These are phyloP conservation scores for Fonsecaea erecta DNA, from an alignment of 2,329 filamentous ascomycete species.

Conservation along the genomic window DNA sequence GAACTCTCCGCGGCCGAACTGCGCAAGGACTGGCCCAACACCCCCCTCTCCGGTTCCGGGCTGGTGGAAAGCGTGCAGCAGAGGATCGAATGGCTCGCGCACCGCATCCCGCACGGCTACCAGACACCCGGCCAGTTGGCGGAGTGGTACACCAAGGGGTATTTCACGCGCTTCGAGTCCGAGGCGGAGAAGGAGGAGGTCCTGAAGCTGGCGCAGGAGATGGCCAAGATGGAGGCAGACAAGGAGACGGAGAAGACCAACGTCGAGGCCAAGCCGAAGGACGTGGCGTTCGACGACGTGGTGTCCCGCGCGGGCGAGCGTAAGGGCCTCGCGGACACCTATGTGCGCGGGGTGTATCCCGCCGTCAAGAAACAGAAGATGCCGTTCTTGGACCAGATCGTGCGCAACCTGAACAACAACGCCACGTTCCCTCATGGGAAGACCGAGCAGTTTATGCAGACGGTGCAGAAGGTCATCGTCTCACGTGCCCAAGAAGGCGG, in stretches of 20 bases:
- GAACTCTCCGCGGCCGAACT: conserved; percentile 29
- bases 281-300: conserved; percentile 31
- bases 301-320: conserved; percentile 23
- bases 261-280: conserved; percentile 24
- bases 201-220: conserved; percentile 29
- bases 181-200: conserved; percentile 36
- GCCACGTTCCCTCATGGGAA: conserved; percentile 30
- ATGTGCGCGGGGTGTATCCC: conserved; percentile 34
- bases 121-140: conserved; percentile 36
- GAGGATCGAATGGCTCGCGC: conserved; percentile 37
- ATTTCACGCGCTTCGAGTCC: conserved; percentile 36
- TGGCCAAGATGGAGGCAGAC: conserved; percentile 28
- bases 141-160: conserved; percentile 34
- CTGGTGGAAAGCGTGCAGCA: conserved; percentile 36
- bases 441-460: conserved; percentile 33
- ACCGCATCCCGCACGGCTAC: conserved; percentile 37
- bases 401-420: conserved; percentile 36
- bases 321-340: conserved; percentile 29
- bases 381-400: conserved; percentile 36
- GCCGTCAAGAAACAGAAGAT: conserved; percentile 33
- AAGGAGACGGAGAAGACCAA: conserved; percentile 29
- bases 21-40: conserved; percentile 38
- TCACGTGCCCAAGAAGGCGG: conserved; percentile 6
- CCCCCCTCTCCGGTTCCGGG: conserved; percentile 31
- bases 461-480: conserved; percentile 24